phyloP scores from a whole-genome alignment of 2,329 filamentous ascomycete genomes.

The Aspergillus flavus region DNA sequence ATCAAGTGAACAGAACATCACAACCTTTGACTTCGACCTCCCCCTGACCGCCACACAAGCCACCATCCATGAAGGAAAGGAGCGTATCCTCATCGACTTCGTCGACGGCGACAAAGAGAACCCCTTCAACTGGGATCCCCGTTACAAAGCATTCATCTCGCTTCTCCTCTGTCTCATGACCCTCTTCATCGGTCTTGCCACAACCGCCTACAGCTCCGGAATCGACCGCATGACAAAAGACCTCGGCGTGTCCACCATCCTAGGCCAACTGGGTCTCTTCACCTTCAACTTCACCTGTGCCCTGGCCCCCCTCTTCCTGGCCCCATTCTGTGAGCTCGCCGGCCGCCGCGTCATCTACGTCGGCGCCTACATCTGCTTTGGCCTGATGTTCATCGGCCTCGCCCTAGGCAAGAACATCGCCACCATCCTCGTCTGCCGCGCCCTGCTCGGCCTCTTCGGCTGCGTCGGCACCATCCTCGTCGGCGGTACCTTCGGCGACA shows the following conservation, averaged over 20 bases:
- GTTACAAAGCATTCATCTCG: conserved; percentile 51
- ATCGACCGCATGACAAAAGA: conserved; percentile 51
- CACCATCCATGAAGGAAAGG: conserved; percentile 46
- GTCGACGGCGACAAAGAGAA: conserved; percentile 51
- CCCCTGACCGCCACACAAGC: conserved; percentile 52
- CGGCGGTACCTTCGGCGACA: conserved; percentile 54
- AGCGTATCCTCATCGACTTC: conserved; percentile 52
- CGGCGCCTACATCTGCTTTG: conserved; percentile 51
- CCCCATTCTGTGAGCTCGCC: conserved; percentile 55
- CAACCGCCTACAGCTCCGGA: conserved; percentile 56
- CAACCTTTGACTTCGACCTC: conserved; percentile 52
- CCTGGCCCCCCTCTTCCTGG: conserved; percentile 51
- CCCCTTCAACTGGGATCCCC: conserved; percentile 55
- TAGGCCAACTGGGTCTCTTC: conserved; percentile 55
- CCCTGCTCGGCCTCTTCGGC: conserved; percentile 53
- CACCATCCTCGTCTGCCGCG: conserved; percentile 52
- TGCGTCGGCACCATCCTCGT: conserved; percentile 55
- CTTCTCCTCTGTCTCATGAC: conserved; percentile 55
- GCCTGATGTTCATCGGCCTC: conserved; percentile 52
- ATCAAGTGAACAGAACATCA: conserved; percentile 21
- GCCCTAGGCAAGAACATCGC: conserved; percentile 52
- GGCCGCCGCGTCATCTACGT: conserved; percentile 52
- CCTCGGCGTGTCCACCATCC: conserved; percentile 43
- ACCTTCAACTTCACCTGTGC: conserved; percentile 55
- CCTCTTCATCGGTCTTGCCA: conserved; percentile 58